Evolutionary conservation across 2,329 filamentous ascomycete species (phyloP), one percentile per base, ranked within the genome.

Genomic region (Pseudocercospora vitis): DNA sequence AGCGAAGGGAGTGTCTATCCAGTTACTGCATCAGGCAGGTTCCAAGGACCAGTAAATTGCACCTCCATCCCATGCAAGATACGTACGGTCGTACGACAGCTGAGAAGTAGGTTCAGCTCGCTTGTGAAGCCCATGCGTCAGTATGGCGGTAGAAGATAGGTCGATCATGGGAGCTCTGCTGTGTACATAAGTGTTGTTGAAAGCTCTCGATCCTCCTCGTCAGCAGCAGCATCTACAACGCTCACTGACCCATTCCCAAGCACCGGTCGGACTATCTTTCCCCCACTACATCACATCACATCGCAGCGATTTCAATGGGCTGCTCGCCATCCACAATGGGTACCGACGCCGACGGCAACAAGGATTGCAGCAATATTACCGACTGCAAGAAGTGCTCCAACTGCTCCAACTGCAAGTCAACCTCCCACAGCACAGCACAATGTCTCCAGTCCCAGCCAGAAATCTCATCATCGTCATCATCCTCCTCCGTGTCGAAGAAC

Each of bases 341-440:
- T 19, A 47, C 44, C 44, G 44, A 47, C 44, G 29, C 26, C 7
- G 44, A 47, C 44, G 24, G 24, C 16, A 47, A 47, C 26, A 47
- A 47, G 24, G 11, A 47, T 32, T 47, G 44, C 44, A 31, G 26
- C 16, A 47, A 47, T 26, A 47, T 47, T 24, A 47, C 14, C 14
- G 44, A 47, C 29, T 47, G 26, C 26, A 47, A 47, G 8, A 21
- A 47, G 9, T 47, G 44, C 44, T 16, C 19, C 3, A 47, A 47
- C 11, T 47, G 26, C 26, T 47, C 44, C 19, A 47, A 47, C 26
- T 47, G 44, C 18, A 18, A 40, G 37, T 40, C 26, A 8, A 4
- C 14, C 1, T 12, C 26, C 26, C 44, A 47, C 19, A 40, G 12
- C 18, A 39, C 37, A 8, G 11, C 18, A 2, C 26, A 23, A 23